Conservation (phyloP, 2,329 filamentous ascomycete species). For the Rutstroemia sp. region DNA sequence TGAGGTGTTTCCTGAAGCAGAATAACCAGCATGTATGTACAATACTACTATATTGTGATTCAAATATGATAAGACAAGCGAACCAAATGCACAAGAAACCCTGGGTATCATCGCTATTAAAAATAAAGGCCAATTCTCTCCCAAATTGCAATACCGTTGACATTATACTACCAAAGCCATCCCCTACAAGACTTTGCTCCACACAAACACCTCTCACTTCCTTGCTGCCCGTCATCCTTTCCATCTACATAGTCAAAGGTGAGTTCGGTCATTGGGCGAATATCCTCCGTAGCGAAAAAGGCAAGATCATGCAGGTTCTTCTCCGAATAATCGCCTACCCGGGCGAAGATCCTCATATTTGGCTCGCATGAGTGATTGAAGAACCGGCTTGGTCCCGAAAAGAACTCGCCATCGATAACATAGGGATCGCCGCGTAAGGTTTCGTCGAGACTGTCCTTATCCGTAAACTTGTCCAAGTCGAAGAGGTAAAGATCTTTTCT, state of each 20-base stretch:
- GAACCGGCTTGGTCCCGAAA: conserved; percentile 71
- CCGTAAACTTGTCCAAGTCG: conserved; percentile 71
- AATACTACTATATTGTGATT: too few species aligned
- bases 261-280: conserved; percentile 58
- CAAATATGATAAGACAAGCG: too few species aligned
- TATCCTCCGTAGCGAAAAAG: conserved; percentile 63
- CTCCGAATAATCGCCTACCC: conserved; percentile 70
- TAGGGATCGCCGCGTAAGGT: conserved; percentile 48
- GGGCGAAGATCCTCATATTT: conserved; percentile 71
- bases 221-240: conserved; percentile 39
- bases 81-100: neutral
- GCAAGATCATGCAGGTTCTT: conserved; percentile 69
- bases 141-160: neutral
- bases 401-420: conserved; percentile 65
- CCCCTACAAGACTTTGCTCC: conserved; percentile 59
- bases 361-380: conserved; percentile 79
- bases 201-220: conserved; percentile 47
- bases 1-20: too few species aligned
- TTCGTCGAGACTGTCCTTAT: conserved; percentile 47
- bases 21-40: too few species aligned
- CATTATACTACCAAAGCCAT: conserved; percentile 51
- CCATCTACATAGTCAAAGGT: conserved; percentile 76
- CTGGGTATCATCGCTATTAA: neutral
- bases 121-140: neutral
- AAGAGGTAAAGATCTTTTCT: conserved; percentile 76